These are phyloP conservation scores for Eruca vesicaria DNA, from an alignment of 441 rosid genomes.

Conservation along the genomic window DNA sequence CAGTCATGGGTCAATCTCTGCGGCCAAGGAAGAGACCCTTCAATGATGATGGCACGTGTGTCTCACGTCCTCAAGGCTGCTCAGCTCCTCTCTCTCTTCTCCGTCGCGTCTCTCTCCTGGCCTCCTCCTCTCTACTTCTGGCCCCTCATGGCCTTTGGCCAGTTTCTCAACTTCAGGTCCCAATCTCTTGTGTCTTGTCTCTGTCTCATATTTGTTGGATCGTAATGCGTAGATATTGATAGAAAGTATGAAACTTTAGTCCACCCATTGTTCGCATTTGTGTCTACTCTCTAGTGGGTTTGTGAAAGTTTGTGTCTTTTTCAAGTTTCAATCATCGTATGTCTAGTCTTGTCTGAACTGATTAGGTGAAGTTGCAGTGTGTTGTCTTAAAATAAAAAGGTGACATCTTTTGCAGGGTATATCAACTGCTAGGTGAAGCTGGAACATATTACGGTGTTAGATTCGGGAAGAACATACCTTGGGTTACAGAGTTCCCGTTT, in stretches of 20 bases:
- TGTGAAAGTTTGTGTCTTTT: background rate
- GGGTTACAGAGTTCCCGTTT: conserved; percentile 92
- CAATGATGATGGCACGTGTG: conserved; percentile 68
- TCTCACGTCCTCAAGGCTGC: conserved; percentile 73
- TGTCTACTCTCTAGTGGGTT: background rate
- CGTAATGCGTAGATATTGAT: background rate
- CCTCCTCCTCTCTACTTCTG: conserved; percentile 89
- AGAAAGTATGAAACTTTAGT: background rate
- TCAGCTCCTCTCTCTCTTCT: conserved; percentile 68
- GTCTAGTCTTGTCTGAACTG: background rate
- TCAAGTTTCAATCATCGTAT: background rate
- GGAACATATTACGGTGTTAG: conserved; percentile 93
- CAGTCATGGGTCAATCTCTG: conserved; percentile 82
- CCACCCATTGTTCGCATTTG: background rate
- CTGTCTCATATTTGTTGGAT: background rate
- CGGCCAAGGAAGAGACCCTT: conserved; percentile 69
- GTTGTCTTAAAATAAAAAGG: background rate
- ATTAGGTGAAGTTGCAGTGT: too few relatives aligned
- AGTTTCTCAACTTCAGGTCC: conserved; percentile 92
- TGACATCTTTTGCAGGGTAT: conserved; percentile 57
- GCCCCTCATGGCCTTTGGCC: conserved; percentile 81
- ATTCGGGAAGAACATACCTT: conserved; percentile 71
- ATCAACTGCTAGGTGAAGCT: conserved; percentile 80
- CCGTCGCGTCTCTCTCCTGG: conserved; percentile 76
- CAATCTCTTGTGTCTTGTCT: background rate